Base-by-base conservation (phyloP, 352 stramenopile genomes). In the Phytophthora aleatoria region DNA sequence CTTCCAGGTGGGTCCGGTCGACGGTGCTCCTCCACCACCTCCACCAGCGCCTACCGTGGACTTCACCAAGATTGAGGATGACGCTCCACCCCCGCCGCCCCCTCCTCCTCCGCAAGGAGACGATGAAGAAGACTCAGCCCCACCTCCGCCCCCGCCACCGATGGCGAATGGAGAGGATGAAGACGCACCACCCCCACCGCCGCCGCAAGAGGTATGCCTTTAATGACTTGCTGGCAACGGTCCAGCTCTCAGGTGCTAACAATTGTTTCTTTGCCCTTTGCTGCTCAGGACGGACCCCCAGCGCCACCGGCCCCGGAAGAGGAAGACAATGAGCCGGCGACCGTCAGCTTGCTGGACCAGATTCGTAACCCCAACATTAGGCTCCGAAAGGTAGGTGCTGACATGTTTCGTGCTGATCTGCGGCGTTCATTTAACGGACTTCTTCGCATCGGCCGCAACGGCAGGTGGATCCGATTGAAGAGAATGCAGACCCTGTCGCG, bases 1-100 rank as follows among this genome's bases (percentile, higher is more conserved):
- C 20, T 75, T 80, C n/a, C 69, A 80, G 28, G 79, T 95, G 31
- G 87, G 87, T 7, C 87, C 85, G 0, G 57, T 84, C n/a, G 85
- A 94, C 24, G 76, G 77, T 10, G 62, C 74, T 8, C 84, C 83
- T 3, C 85, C 87, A 10, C 86, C 86, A 10, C 81, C 86, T 4
- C 86, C 86, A 36, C 78, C 83, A 27, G 71, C 75, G 2, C 81
- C 76, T 30, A 73, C 64, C 5, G 72, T 90, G n/a, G 82, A 90
- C 50, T 90, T 90, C 26, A 74, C 73, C 5, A 79, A 69, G 27
- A 61, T 67, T 15, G 75, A 85, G 15, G 73, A 77, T 36, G 67
- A 73, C 12, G 76, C 82, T 2, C 83, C 83, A 15, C 53, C 53
- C 1, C 83, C 85, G 24, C 82, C 83, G 3, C 81, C 20, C 20